Conservation (phyloP, 225 moss, liverwort and hornwort genomes). For the Climacium dendroides region DNA sequence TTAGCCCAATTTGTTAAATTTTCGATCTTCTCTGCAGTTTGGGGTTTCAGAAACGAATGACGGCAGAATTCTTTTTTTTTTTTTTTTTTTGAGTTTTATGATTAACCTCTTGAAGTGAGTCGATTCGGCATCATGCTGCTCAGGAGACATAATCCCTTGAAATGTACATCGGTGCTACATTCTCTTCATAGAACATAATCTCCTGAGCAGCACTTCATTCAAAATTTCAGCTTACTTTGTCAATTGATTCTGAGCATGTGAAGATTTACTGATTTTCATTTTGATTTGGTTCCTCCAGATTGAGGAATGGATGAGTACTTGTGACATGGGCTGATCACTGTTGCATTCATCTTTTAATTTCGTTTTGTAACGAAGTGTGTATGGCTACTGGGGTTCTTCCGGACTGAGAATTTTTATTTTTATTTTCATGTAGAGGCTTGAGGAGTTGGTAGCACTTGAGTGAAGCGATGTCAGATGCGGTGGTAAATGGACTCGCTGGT, state of each 20-base stretch:
- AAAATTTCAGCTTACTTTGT: neutral
- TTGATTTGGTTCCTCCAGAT: neutral
- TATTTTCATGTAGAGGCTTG: neutral
- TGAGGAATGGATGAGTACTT: neutral
- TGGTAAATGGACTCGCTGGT: conserved; percentile 79
- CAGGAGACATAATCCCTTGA: neutral
- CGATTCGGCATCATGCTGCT: neutral
- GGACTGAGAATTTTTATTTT: neutral
- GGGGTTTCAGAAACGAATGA: neutral
- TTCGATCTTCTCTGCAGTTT: neutral
- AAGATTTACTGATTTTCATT: neutral
- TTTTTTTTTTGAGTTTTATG: neutral
- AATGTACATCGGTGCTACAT: neutral
- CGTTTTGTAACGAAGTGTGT: neutral
- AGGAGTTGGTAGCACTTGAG: neutral
- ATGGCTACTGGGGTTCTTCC: neutral
- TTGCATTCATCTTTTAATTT: neutral
- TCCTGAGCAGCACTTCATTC: neutral
- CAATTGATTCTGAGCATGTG: neutral
- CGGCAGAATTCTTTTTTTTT: neutral
- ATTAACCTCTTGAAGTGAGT: neutral
- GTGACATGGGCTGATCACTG: neutral
- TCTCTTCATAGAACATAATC: neutral
- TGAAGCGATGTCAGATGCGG: conserved; percentile 58
- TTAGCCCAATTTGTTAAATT: neutral